phyloP scores from a whole-genome alignment of 2,329 filamentous ascomycete species.

The Colletotrichum limetticola region DNA sequence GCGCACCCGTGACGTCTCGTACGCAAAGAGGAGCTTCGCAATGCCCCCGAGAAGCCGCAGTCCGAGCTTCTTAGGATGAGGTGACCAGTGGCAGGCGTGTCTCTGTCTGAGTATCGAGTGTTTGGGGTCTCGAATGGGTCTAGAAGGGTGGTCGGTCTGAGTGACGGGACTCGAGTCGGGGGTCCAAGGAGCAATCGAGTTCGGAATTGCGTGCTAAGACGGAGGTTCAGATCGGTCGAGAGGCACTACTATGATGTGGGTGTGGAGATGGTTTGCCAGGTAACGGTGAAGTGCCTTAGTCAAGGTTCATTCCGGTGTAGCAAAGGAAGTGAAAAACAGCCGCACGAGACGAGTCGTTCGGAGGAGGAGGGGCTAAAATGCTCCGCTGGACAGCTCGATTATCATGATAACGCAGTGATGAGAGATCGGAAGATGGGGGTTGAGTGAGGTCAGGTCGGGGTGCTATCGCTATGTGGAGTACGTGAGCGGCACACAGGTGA shows the following conservation, averaged over 20 bases:
- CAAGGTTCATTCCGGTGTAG: constrained; percentile 24
- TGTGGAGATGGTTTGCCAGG: constrained; percentile 4
- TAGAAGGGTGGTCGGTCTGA: constrained; percentile 1
- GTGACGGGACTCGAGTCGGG: constrained; percentile 15
- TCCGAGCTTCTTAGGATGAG: constrained; percentile 19
- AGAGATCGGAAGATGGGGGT: constrained; percentile 26
- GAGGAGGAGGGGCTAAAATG: constrained; percentile 6
- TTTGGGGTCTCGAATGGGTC: constrained; percentile 1
- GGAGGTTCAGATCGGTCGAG: constrained; percentile 12
- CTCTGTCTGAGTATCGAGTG: background rate
- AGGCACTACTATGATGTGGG: constrained; percentile 27
- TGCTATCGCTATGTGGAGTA: constrained; percentile 30
- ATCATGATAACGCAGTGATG: constrained; percentile 33
- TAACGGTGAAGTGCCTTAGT: background rate
- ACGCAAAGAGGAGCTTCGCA: constrained; percentile 26
- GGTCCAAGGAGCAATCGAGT: constrained; percentile 17
- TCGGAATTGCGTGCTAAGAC: constrained; percentile 29
- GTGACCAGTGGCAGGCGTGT: background rate
- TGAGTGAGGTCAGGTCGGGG: constrained; percentile 27
- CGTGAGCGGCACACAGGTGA: constrained; percentile 8
- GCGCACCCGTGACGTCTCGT: constrained; percentile 25
- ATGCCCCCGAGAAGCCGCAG: constrained; percentile 28
- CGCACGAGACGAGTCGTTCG: constrained; percentile 10
- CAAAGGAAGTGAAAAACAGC: background rate
- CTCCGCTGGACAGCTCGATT: constrained; percentile 24